phyloP scores from a whole-genome alignment of 1,284 basidiomycete genomes.

The Tilletia walkeri region DNA sequence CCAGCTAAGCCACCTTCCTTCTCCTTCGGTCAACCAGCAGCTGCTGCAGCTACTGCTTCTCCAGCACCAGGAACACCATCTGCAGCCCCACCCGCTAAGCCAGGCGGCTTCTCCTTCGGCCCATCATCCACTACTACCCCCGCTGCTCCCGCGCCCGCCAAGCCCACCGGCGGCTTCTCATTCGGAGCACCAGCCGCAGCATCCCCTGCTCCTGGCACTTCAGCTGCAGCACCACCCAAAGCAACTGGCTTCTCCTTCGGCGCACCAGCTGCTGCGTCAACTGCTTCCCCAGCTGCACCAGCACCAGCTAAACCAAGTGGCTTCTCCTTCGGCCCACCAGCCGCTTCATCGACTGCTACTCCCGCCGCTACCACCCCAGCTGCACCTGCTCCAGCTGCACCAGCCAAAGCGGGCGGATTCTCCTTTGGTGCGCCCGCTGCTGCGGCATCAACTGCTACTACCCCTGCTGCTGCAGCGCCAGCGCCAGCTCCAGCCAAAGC shows the following conservation, averaged over 20 bases:
- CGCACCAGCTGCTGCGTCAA: neutral
- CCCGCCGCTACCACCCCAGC: slow-evolving; percentile 30
- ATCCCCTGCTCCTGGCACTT: neutral
- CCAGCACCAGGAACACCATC: neutral
- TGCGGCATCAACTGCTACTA: neutral
- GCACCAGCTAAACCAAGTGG: slow-evolving; percentile 24
- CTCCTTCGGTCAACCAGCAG: slow-evolving; percentile 16
- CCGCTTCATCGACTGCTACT: slow-evolving; percentile 21
- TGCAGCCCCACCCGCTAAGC: slow-evolving; percentile 19
- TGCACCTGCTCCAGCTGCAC: slow-evolving; percentile 23
- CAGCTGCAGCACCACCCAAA: neutral
- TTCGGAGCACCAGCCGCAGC: neutral
- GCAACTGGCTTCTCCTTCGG: neutral
- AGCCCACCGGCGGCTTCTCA: neutral
- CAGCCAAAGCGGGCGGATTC: slow-evolving; percentile 25
- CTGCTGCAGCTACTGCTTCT: no score
- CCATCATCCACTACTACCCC: slow-evolving; percentile 21
- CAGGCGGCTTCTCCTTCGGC: slow-evolving; percentile 36
- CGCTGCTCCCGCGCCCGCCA: neutral
- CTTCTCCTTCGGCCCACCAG: slow-evolving; percentile 16
- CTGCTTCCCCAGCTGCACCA: slow-evolving; percentile 23
- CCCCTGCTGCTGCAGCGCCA: neutral
- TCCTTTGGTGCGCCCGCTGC: slow-evolving; percentile 8
- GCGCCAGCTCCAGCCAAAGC: neutral
- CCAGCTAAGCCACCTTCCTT: slow-evolving; percentile 18